Percentiles rank a stretch among this genome's conserved stretches.
Evolutionary conservation across 805 yeast species (phyloP).

Genomic region (Saccharomycopsis babjevae): DNA sequence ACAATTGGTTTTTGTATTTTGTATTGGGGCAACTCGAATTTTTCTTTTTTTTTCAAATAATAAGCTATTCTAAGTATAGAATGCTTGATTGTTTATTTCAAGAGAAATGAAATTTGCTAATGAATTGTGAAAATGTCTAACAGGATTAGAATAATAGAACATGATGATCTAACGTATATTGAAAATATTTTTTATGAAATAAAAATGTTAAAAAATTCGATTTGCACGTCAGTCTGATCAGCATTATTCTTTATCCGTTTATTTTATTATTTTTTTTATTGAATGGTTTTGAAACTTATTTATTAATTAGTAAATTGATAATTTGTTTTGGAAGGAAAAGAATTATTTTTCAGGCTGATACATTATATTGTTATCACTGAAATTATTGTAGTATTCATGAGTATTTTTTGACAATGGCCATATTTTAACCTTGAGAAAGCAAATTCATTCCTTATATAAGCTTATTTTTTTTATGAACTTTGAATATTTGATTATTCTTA

Average conservation of each 20-base stretch:
- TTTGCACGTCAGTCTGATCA: constrained; percentile 21
- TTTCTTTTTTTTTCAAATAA: background rate
- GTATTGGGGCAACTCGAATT: background rate
- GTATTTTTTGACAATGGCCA: too few relatives aligned
- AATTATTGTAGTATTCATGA: too few relatives aligned
- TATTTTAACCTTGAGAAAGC: too few relatives aligned
- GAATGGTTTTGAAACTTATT: background rate
- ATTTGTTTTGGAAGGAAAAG: background rate
- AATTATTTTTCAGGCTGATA: too few relatives aligned
- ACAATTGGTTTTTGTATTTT: background rate
- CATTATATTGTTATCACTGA: too few relatives aligned
- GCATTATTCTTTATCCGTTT: background rate
- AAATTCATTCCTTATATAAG: too few relatives aligned
- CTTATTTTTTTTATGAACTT: too few relatives aligned
- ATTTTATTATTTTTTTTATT: background rate
- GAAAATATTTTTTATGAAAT: background rate
- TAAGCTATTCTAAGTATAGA: background rate
- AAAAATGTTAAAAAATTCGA: constrained; percentile 10
- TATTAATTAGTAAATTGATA: background rate
- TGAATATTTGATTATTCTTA: too few relatives aligned
- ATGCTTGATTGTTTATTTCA: background rate
- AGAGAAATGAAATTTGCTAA: background rate
- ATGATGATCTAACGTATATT: background rate
- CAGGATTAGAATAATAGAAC: background rate
- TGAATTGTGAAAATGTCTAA: background rate